Evolutionary conservation across 2,329 filamentous ascomycete genomes (phyloP).

Genomic region (Chaetoscypha palmicola): DNA sequence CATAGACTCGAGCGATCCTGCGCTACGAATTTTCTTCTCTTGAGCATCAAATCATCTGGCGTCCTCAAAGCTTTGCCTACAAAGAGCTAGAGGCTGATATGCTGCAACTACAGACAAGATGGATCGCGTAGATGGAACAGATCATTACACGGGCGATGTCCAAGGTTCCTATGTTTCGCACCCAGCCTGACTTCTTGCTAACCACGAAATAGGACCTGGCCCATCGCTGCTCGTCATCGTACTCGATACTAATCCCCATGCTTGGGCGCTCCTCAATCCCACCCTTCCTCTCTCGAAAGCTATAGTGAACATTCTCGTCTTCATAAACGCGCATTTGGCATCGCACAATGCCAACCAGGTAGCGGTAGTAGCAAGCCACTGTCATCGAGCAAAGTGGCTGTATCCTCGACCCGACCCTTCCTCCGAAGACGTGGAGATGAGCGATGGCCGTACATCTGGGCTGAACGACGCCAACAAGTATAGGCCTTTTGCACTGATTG

Average conservation of each 20-base stretch:
- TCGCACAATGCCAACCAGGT: slow-evolving; percentile 92
- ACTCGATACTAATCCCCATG: slow-evolving; percentile 92
- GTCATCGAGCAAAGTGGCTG: slow-evolving; percentile 79
- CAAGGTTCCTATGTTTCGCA: slow-evolving; percentile 34
- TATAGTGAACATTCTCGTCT: slow-evolving; percentile 85
- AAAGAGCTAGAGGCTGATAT: slow-evolving; percentile 17
- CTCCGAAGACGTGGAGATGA: slow-evolving; percentile 53
- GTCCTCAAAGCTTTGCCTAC: too few relatives aligned
- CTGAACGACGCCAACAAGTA: slow-evolving; percentile 70
- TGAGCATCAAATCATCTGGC: too few relatives aligned
- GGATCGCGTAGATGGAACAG: slow-evolving; percentile 58
- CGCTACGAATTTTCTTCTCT: too few relatives aligned
- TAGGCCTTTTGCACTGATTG: slow-evolving; percentile 81
- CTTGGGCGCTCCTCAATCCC: slow-evolving; percentile 73
- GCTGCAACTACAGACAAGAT: slow-evolving; percentile 36
- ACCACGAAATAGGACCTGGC: slow-evolving; percentile 38
- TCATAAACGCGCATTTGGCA: slow-evolving; percentile 92
- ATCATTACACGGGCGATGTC: slow-evolving; percentile 43
- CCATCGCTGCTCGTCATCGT: slow-evolving; percentile 86
- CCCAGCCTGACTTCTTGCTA: slow-evolving; percentile 7
- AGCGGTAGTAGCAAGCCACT: slow-evolving; percentile 83
- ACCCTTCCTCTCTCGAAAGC: slow-evolving; percentile 75
- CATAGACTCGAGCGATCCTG: too few relatives aligned
- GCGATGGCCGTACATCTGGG: slow-evolving; percentile 32
- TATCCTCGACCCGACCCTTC: slow-evolving; percentile 55